Percentiles rank a stretch among this genome's conserved stretches.
Conservation (phyloP, 23 red algal species). For the Gracilariopsis chorda region DNA sequence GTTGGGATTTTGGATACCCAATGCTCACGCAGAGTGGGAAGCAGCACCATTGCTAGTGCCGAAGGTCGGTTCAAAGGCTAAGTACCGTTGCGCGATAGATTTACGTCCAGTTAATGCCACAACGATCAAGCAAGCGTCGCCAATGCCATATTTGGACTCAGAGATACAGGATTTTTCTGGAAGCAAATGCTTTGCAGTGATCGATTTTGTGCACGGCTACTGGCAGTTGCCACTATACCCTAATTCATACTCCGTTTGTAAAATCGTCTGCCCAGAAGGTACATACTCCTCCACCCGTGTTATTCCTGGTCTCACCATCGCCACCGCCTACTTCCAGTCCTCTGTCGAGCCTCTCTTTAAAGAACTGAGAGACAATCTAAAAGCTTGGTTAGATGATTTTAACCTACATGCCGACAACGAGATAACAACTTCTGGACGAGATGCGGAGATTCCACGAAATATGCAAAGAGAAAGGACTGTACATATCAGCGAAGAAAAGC, state of each 20-base stretch:
- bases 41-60: constrained; percentile 38
- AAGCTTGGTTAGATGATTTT: constrained; percentile 58
- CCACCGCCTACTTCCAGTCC: constrained; percentile 19
- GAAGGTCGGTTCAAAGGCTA: constrained; percentile 4
- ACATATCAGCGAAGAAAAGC: background rate
- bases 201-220: constrained; percentile 32
- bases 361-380: background rate
- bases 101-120: constrained; percentile 36
- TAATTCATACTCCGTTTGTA: background rate
- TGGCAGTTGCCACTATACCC: constrained; percentile 37
- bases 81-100: background rate
- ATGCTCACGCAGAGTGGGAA: constrained; percentile 3
- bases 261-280: constrained; percentile 3
- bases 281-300: background rate
- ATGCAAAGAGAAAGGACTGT: constrained; percentile 1
- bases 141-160: constrained; percentile 49
- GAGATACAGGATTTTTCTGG: constrained; percentile 12
- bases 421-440: background rate
- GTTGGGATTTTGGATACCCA: constrained; percentile 2
- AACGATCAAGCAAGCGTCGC: constrained; percentile 18
- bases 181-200: constrained; percentile 3
- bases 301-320: constrained; percentile 14
- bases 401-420: background rate
- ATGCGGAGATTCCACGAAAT: background rate
- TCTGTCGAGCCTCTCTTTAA: constrained; percentile 23